Conservation (phyloP, 2,329 filamentous ascomycete genomes). For the Metarhizium album region DNA sequence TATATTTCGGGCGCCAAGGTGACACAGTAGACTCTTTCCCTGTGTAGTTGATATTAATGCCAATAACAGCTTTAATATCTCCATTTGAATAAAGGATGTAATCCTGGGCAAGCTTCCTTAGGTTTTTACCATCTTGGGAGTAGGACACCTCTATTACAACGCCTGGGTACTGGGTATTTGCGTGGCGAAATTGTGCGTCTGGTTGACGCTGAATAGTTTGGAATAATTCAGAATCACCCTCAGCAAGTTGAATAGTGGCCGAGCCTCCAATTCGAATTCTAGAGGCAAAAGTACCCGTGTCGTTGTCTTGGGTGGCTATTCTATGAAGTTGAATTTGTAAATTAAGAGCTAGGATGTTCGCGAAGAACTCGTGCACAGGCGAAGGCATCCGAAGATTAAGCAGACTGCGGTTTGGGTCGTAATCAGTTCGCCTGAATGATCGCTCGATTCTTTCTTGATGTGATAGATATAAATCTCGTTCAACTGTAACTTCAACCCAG, state of each 20-base stretch:
- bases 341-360: not conserved
- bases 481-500: not conserved
- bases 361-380: not conserved
- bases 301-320: not conserved
- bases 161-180: not conserved
- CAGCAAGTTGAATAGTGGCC: not conserved
- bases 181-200: not conserved
- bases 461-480: not conserved
- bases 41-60: slow-evolving; percentile 7
- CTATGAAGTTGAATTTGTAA: not conserved
- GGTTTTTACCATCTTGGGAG: slow-evolving; percentile 9
- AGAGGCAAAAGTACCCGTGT: not conserved
- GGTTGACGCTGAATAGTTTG: not conserved
- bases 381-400: not conserved
- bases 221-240: not conserved
- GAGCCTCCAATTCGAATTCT: not conserved
- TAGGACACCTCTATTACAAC: not conserved
- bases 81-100: slow-evolving; percentile 12
- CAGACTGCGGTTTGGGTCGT: not conserved
- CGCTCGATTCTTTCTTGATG: not conserved
- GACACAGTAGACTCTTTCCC: not conserved
- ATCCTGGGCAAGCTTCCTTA: slow-evolving; percentile 9
- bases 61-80: slow-evolving; percentile 11
- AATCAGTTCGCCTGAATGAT: not conserved
- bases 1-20: not conserved